Base-by-base conservation (phyloP, 306 rosid genomes). In the Pterocarpus macrocarpus region DNA sequence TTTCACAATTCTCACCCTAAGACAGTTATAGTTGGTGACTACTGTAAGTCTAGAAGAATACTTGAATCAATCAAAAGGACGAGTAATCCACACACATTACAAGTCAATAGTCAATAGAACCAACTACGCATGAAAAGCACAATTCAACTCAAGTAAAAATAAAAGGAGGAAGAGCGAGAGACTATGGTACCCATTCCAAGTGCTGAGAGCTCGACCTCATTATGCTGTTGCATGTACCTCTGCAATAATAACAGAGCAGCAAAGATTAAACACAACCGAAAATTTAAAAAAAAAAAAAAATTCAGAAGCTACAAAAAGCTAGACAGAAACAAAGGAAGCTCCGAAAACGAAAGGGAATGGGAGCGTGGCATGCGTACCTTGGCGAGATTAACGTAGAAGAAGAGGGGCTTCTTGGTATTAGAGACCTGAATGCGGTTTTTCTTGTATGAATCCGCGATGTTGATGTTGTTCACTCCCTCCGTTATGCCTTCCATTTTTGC, bases 191-290 rank as follows among this genome's bases (percentile, higher is more conserved):
- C 97, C 97, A 92, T 92, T 86, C 97, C 97, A 2, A 92, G 87
- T 5, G 95, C 97, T 14, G 97, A 92, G 7, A 92, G 97, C 69
- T 92, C 97, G 28, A 92, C 95, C 85, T 92, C 97, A 39, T 90
- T 86, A 82, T 92, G 86, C 75, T 86, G 95, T 81, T 92, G 92
- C 94, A 92, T 92, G 53, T 92, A 92, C 82, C 91, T 90, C 97
- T 92, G 85, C 85, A 67, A 71, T 11, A 68, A 79, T 2, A 79
- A 79, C n/a, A 58, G 11, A 9, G 1, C 55, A 73, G 22, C 16
- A 38, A 57, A 75, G 64, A 86, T 5, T 32, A n/a, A 34, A 45
- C 11, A 67, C 72, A 69, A 45, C 7, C 34, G 5, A 70, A 71
- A 64, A 22, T 22, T 22, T 22, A 0, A 71, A 34, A 5, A 58